A percentile compares a stretch with the other conserved stretches of the same genome.
These are phyloP conservation scores for Didymella arachidicola DNA, from an alignment of 2,329 filamentous ascomycete genomes.

Conservation along the genomic window DNA sequence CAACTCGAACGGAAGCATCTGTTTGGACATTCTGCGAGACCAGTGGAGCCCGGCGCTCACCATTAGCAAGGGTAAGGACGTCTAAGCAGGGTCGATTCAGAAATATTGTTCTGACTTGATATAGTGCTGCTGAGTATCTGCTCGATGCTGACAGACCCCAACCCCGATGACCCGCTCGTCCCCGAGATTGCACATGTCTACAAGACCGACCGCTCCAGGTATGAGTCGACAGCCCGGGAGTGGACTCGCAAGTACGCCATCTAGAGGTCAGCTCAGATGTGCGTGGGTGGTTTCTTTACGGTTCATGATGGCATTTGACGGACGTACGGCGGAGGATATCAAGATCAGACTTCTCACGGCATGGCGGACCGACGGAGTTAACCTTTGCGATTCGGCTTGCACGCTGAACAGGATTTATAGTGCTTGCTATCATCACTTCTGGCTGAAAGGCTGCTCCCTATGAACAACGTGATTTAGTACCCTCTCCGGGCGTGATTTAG, in stretches of 20 bases:
- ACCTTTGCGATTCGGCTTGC: slow-evolving; percentile 38
- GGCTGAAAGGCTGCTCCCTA: slow-evolving; percentile 35
- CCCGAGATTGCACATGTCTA: slow-evolving; percentile 99
- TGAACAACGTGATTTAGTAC: neutral
- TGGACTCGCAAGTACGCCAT: slow-evolving; percentile 99
- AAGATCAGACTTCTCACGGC: slow-evolving; percentile 36
- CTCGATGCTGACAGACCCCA: slow-evolving; percentile 99
- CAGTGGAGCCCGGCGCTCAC: slow-evolving; percentile 99
- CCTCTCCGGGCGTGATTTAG: neutral
- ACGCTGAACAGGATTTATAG: slow-evolving; percentile 44
- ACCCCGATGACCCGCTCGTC: slow-evolving; percentile 97
- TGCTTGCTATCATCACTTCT: slow-evolving; percentile 44
- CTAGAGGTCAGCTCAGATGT: slow-evolving; percentile 56
- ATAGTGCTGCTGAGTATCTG: slow-evolving; percentile 96
- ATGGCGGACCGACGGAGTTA: slow-evolving; percentile 42
- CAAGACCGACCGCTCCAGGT: slow-evolving; percentile 96
- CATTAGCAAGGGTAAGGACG: slow-evolving; percentile 86
- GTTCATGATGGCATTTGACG: slow-evolving; percentile 35
- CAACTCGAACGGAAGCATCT: slow-evolving; percentile 99
- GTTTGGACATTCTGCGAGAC: slow-evolving; percentile 96
- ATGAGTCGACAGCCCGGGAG: slow-evolving; percentile 95
- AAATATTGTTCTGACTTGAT: slow-evolving; percentile 29
- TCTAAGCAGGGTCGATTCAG: neutral
- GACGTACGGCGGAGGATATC: slow-evolving; percentile 30
- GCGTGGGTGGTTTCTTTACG: slow-evolving; percentile 35